These are phyloP conservation scores for Endothia cerciana DNA, from an alignment of 2,329 filamentous ascomycete genomes.

Conservation along the genomic window DNA sequence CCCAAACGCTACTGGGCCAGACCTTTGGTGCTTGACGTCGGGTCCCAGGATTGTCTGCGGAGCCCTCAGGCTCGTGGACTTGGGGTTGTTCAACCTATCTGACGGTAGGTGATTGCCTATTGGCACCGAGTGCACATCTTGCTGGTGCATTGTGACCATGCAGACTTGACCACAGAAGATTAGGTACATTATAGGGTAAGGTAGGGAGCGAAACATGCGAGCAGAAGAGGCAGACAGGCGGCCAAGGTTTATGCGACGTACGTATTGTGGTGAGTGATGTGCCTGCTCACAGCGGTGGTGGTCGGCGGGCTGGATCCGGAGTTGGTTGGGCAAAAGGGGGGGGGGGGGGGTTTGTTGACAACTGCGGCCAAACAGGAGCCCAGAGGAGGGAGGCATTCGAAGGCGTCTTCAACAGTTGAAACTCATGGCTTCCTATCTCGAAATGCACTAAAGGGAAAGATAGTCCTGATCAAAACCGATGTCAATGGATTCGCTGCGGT, in stretches of 20 bases:
- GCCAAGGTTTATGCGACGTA: not conserved
- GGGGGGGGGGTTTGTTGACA: too few relatives aligned
- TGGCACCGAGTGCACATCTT: too few relatives aligned
- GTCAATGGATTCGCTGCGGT: not conserved
- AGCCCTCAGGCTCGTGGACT: not conserved
- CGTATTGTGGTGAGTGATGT: not conserved
- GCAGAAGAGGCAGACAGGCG: not conserved
- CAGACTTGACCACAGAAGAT: conserved; percentile 17
- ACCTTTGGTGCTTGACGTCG: conserved; percentile 17
- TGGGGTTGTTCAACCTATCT: not conserved
- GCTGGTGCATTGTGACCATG: conserved; percentile 18
- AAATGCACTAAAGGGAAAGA: not conserved
- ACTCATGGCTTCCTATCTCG: not conserved
- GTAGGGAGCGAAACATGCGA: conserved; percentile 1
- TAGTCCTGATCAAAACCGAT: not conserved
- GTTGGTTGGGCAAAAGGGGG: too few relatives aligned
- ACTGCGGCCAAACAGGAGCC: not conserved
- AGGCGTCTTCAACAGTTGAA: conserved; percentile 2
- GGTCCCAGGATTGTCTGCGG: conserved; percentile 16
- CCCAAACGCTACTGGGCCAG: conserved; percentile 14
- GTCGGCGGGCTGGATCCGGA: not conserved
- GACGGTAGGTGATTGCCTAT: not conserved
- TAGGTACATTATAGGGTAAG: conserved; percentile 1
- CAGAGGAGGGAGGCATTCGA: not conserved
- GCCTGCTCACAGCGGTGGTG: not conserved